Evolutionary conservation across 768 basidiomycete genomes (phyloP), one percentile per base, ranked within the genome.

Genomic region (Leccinum rimulosum): DNA sequence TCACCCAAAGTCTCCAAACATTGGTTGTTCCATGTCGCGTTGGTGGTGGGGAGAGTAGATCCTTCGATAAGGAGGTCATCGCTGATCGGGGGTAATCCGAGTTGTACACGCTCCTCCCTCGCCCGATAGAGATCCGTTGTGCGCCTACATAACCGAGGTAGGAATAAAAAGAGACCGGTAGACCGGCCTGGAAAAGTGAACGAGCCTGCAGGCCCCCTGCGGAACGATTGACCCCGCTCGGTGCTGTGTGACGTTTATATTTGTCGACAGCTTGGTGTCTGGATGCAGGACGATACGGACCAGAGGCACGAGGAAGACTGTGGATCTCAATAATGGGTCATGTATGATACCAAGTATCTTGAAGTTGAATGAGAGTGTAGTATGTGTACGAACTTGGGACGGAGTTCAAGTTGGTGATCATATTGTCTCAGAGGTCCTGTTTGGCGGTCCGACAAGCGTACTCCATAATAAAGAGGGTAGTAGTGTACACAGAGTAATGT

Each of bases 1-100:
- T 96, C 94, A 9, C 94, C 94, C 7, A 95, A 76, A 0, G 92
- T 94, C 70, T 96, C 94, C 56, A 95, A 70, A 1, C 91, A 84
- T 66, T 96, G 91, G 62, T 95, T 95, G 72, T 81, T 91, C 74
- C 84, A 92, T 9, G 82, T 80, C 7, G 84, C 80, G 36, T 67
- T 68, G 6, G 87, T 80, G 35, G 79, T 78, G 1, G 93, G 94
- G 11, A 93, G 75, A 1, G 91, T 93, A 25, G 91, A 79, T 6
- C 90, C 91, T 67, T 93, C 87, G 3, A 86, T 77, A 49, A 93
- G 78, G 6, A 84, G 75, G 45, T 84, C 75, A 36, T 82, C 79
- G 2, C 69, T 63, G 52, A 93, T 82, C 1, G 80, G 73, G 3
- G 90, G 89, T 22, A 94, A 77, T 11, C 79, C 77, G 35, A 93